phyloP scores from a whole-genome alignment of 225 moss, liverwort and hornwort genomes.

The Sphagnum tenellum region DNA sequence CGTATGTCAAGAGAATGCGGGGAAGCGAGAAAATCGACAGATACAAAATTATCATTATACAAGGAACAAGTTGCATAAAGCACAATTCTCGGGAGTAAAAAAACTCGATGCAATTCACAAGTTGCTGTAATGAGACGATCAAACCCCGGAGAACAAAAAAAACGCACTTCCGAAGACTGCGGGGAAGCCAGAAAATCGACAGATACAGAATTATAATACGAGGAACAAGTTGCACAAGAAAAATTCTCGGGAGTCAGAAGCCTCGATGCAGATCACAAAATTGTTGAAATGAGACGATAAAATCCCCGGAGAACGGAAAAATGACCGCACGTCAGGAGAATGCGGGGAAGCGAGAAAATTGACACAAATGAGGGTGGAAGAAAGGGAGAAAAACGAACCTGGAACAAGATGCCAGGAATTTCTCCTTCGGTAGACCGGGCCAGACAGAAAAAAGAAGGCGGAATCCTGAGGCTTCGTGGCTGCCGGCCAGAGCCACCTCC shows the following conservation, averaged over 20 bases:
- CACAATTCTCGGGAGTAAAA: conserved; percentile 16
- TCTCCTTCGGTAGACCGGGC: conserved; percentile 25
- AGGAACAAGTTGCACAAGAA: too few species aligned
- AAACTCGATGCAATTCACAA: too few species aligned
- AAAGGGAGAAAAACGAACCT: conserved; percentile 14
- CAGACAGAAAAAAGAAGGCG: conserved; percentile 46
- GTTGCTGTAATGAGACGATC: too few species aligned
- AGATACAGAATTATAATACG: conserved; percentile 8
- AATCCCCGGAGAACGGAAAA: not conserved
- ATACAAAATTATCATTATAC: conserved; percentile 7
- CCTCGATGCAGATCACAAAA: too few species aligned
- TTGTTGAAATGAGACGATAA: too few species aligned
- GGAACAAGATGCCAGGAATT: conserved; percentile 48
- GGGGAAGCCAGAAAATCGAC: not conserved
- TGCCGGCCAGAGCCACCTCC: conserved; percentile 35
- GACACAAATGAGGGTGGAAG: not conserved
- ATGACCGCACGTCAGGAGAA: not conserved
- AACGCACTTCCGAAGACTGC: not conserved
- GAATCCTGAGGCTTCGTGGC: conserved; percentile 32
- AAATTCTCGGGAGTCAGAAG: too few species aligned
- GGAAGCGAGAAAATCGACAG: not conserved
- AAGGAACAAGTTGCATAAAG: conserved; percentile 48
- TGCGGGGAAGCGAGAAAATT: not conserved
- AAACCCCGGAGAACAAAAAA: not conserved
- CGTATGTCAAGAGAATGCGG: not conserved